A percentile compares a stretch with the other conserved stretches of the same genome.
Evolutionary conservation across 805 yeast species (phyloP).

Genomic region (Novakomyces olei): DNA sequence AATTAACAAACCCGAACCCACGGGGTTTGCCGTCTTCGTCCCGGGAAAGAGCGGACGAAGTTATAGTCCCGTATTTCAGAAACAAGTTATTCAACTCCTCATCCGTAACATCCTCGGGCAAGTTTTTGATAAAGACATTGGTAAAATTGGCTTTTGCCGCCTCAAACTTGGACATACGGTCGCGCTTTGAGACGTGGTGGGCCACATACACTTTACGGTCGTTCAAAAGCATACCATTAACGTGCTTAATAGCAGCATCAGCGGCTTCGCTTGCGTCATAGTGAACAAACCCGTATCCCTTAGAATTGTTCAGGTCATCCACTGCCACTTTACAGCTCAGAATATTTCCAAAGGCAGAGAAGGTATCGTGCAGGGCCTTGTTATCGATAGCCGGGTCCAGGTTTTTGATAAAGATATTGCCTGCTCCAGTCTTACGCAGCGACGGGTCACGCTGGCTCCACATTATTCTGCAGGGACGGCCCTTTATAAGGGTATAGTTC

Average conservation of each 20-base stretch:
- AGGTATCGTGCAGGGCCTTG: slow-evolving; percentile 96
- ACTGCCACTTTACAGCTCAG: slow-evolving; percentile 94
- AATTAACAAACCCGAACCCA: slow-evolving; percentile 94
- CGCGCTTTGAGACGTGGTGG: slow-evolving; percentile 75
- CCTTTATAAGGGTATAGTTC: slow-evolving; percentile 84
- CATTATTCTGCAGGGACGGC: slow-evolving; percentile 96
- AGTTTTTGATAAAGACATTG: slow-evolving; percentile 85
- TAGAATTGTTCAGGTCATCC: slow-evolving; percentile 75
- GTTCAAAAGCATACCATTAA: slow-evolving; percentile 93
- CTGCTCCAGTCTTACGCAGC: slow-evolving; percentile 80
- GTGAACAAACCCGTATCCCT: slow-evolving; percentile 95
- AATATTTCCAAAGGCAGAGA: slow-evolving; percentile 87
- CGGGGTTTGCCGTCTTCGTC: slow-evolving; percentile 74
- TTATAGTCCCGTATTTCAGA: slow-evolving; percentile 49
- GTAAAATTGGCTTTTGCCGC: slow-evolving; percentile 83
- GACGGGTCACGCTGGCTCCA: slow-evolving; percentile 99
- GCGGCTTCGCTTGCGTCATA: slow-evolving; percentile 87
- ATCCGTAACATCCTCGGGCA: slow-evolving; percentile 39
- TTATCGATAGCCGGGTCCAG: slow-evolving; percentile 95
- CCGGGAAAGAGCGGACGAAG: slow-evolving; percentile 60
- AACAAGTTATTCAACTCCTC: slow-evolving; percentile 42
- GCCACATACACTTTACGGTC: slow-evolving; percentile 92
- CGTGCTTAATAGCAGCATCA: slow-evolving; percentile 81
- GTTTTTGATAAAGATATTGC: slow-evolving; percentile 94
- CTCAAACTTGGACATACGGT: slow-evolving; percentile 82